Percentiles rank a stretch among this genome's conserved stretches.
phyloP scores from a whole-genome alignment of 495 filamentous ascomycete species.

The Haplographium delicatum region DNA sequence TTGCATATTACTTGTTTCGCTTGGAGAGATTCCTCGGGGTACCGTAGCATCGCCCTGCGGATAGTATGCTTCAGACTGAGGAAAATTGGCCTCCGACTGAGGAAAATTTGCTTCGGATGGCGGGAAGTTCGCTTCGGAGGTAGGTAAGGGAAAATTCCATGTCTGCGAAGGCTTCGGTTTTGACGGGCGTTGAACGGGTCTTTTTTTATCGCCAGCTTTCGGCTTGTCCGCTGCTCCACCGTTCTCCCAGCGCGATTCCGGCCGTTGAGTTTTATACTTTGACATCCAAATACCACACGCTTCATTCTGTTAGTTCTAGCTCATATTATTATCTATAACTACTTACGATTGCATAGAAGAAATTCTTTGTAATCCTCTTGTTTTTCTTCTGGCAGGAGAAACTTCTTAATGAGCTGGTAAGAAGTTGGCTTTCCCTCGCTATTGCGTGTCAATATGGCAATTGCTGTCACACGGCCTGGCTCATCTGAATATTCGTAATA shows the following conservation, averaged over 20 bases:
- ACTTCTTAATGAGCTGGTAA: conserved; percentile 75
- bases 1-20: conserved; percentile 14
- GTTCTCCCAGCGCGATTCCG: conserved; percentile 75
- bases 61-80: conserved; percentile 31
- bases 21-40: conserved; percentile 6
- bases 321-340: no score
- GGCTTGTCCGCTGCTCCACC: conserved; percentile 62
- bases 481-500: conserved; percentile 63
- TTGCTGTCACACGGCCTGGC: conserved; percentile 55
- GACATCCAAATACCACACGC: conserved; percentile 90
- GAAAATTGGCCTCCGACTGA: conserved; percentile 34
- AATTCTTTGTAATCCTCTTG: conserved; percentile 63
- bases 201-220: conserved; percentile 37
- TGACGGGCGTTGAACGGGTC: conserved; percentile 36
- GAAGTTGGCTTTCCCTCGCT: conserved; percentile 49
- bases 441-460: conserved; percentile 60
- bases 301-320: conserved; percentile 2
- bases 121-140: conserved; percentile 45
- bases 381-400: conserved; percentile 48
- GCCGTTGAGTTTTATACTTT: conserved; percentile 80
- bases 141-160: conserved; percentile 28
- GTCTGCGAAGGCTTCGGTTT: conserved; percentile 39
- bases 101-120: conserved; percentile 36
- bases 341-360: conserved; percentile 72
- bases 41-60: conserved; percentile 24